Evolutionary conservation across 352 stramenopile species (phyloP), one percentile per base, ranked within the genome.

Genomic region (Phytophthora vignae): DNA sequence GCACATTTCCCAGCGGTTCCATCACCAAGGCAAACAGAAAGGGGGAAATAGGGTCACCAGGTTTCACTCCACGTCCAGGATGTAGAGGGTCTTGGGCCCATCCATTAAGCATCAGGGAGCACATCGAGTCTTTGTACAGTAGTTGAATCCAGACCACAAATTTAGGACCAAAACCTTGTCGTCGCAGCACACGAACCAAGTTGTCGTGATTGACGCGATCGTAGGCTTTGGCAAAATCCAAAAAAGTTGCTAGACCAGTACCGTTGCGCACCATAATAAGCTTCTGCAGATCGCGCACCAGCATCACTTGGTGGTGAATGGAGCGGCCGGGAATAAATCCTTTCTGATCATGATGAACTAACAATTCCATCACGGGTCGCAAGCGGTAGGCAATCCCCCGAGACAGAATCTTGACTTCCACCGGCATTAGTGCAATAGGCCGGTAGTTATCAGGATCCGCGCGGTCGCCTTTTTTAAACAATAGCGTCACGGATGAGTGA

Each of bases 331-430:
- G 31, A 1, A 67, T 60, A 50, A 67, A 67, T 15, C 49, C 31
- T 7, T 67, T 67, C 29, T 67, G 49, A 10, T 67, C 60, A 31
- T 49, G 60, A 14, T 67, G 49, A 1, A 58, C 22, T 14, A 67
- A 42, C 6, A 14, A n/a, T 3, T 5, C 9, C 21, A 60, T 48
- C 14, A 49, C 21, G 6, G 33, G 38, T 4, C 15, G 31, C 15
- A 61, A 12, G 1, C 60, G 60, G 31, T 55, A 3, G 0, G 19
- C 40, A 48, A 68, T 7, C 9, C 56, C 60, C 10, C 52, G 19
- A 4, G 60, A 68, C 1, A 68, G 10, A 11, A 56, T n/a, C 27
- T 61, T 68, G 8, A 68, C 53, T 42, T 68, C 40, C 10, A 73
- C 58, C 17, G 27, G 58, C 17, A 73, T 61, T 14, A 73, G 22